Evolutionary conservation across 176 grass and related monocot species (phyloP), one percentile per base, ranked within the genome.

Genomic region (Poa annua): DNA sequence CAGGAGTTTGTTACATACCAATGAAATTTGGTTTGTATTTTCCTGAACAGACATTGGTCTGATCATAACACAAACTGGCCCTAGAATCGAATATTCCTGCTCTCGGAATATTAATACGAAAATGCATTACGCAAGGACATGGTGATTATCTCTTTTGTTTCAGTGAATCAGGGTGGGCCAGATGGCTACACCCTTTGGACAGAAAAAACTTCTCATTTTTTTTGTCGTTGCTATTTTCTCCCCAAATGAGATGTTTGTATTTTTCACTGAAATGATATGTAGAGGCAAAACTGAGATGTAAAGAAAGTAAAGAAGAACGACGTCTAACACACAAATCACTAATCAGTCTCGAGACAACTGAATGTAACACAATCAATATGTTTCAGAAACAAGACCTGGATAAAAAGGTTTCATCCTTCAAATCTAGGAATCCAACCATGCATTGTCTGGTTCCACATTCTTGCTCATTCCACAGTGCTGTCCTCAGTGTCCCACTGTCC

Each of bases 351-450:
- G 15, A 11, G 24, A 45, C 36, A 65, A 42, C n/a, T 67, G 49
- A 80, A 29, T 80, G 54, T 75, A 75, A 47, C 76, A 80, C 83
- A 88, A 80, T 71, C 67, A 84, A 47, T 59, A 64, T 84, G n/a
- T 80, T 80, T 66, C 59, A 59, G 59, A 67, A 88, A 84, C 34
- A 14, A 20, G 83, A 66, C 25, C 57, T 74, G 48, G 66, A 80
- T 55, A 75, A 80, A 78, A 57, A 70, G 36, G 48, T 66, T 45
- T 8, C 66, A 45, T 29, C 48, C 25, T 77, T 78, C 73, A 41
- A 70, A 38, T 71, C 8, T 78, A 11, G 64, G 80, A 83, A 83
- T 83, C 54, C 64, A 55, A 48, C 15, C 33, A 81, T 55, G 49
- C 80, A 73, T 47, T 14, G 54, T 41, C 49, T 67, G 76, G 41